Evolutionary conservation across 768 basidiomycete species (phyloP).

Genomic region (Russula ochroleuca): DNA sequence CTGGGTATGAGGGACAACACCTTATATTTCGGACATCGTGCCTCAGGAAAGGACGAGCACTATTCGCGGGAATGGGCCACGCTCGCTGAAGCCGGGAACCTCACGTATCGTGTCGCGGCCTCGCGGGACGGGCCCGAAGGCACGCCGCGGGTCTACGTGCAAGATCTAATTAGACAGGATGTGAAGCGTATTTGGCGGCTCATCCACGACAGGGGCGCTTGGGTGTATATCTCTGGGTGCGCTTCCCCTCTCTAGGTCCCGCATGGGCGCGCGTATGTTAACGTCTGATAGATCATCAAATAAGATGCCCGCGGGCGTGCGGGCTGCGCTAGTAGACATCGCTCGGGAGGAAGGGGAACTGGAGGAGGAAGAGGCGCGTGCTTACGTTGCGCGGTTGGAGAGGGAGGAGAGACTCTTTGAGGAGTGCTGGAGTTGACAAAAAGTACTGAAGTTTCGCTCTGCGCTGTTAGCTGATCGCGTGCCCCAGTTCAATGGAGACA

Average conservation of each 20-base stretch:
- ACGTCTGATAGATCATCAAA: constrained; percentile 72
- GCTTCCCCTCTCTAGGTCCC: constrained; percentile 29
- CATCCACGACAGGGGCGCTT: constrained; percentile 51
- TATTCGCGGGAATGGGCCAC: constrained; percentile 67
- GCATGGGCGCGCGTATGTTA: neutral
- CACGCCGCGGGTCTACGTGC: constrained; percentile 75
- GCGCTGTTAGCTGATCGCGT: too few species aligned
- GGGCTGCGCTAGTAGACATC: constrained; percentile 58
- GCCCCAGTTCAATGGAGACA: too few species aligned
- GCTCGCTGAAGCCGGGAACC: constrained; percentile 33
- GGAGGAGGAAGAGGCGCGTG: constrained; percentile 49
- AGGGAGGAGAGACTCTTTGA: constrained; percentile 65
- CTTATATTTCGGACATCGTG: constrained; percentile 91
- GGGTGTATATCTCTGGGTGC: constrained; percentile 88
- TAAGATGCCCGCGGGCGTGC: constrained; percentile 91
- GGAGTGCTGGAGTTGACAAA: constrained; percentile 47
- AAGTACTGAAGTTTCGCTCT: neutral
- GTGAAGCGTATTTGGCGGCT: constrained; percentile 61
- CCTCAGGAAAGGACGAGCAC: constrained; percentile 69
- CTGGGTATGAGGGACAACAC: constrained; percentile 63
- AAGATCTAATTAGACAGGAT: constrained; percentile 72
- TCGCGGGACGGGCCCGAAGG: constrained; percentile 78
- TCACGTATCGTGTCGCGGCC: constrained; percentile 68
- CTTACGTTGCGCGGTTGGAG: constrained; percentile 64
- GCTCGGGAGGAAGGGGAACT: constrained; percentile 48